Conservation (phyloP, 2,329 filamentous ascomycete genomes). For the Diaporthe vaccinii region DNA sequence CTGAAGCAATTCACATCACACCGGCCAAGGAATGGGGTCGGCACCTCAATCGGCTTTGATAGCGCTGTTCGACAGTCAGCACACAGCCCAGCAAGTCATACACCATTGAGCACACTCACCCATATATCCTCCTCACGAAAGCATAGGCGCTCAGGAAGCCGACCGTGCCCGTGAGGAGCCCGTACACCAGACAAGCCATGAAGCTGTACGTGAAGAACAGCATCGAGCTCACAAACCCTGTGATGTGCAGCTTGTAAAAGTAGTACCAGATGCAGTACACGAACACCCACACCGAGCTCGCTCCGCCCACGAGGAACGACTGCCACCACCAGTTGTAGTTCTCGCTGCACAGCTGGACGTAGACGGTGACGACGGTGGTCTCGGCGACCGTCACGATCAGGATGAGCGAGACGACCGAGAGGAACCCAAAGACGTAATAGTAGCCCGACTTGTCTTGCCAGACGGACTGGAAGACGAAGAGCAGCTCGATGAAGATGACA, state of each 20-base stretch:
- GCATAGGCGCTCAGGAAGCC: slow-evolving; percentile 88
- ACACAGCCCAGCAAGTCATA: neutral
- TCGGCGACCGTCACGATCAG: slow-evolving; percentile 83
- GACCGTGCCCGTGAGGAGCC: slow-evolving; percentile 84
- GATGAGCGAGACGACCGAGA: slow-evolving; percentile 80
- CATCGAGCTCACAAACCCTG: slow-evolving; percentile 82
- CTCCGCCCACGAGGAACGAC: slow-evolving; percentile 83
- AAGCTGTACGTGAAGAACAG: slow-evolving; percentile 90
- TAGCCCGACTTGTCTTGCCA: slow-evolving; percentile 94
- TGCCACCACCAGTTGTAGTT: slow-evolving; percentile 96
- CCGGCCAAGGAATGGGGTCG: too few species aligned
- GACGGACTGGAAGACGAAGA: slow-evolving; percentile 88
- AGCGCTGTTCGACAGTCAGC: slow-evolving; percentile 53
- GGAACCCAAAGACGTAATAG: slow-evolving; percentile 92
- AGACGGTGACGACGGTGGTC: slow-evolving; percentile 86
- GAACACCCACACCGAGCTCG: slow-evolving; percentile 85
- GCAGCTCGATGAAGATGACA: slow-evolving; percentile 88
- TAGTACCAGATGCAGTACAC: slow-evolving; percentile 89
- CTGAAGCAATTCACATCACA: neutral
- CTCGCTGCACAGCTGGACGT: slow-evolving; percentile 85
- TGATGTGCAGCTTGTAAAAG: slow-evolving; percentile 82
- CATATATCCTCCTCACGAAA: slow-evolving; percentile 87
- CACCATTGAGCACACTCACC: slow-evolving; percentile 61
- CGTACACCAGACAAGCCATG: slow-evolving; percentile 85
- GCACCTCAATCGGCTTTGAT: slow-evolving; percentile 63